Conservation (phyloP, 306 rosid species). For the Ormosia semicastrata region DNA sequence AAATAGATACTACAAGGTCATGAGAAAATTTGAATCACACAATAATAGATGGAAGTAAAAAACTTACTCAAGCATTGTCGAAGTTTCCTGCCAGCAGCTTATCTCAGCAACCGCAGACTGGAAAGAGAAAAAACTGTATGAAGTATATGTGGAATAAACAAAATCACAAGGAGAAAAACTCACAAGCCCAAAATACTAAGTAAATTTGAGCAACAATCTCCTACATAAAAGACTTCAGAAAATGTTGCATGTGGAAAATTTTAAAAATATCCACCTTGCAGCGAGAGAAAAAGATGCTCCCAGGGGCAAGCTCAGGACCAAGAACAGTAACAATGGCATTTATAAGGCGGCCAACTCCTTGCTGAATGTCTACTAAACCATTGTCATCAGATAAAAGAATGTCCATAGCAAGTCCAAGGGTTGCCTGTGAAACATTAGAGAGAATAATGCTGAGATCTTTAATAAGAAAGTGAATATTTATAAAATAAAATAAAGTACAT, state of each 20-base stretch:
- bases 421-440: conserved; percentile 53
- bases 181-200: background rate
- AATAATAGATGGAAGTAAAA: conserved; percentile 4
- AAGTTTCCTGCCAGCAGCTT: conserved; percentile 89
- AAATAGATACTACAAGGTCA: background rate
- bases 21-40: background rate
- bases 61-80: conserved; percentile 91
- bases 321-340: conserved; percentile 92
- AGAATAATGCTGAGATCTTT: background rate
- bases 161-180: background rate
- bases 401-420: conserved; percentile 95
- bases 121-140: conserved; percentile 24
- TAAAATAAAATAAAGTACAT: conserved; percentile 3
- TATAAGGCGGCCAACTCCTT: conserved; percentile 93
- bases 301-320: conserved; percentile 99
- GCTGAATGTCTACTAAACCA: conserved; percentile 89
- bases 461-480: conserved; percentile 28
- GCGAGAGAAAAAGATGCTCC: conserved; percentile 96
- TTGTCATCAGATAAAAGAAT: conserved; percentile 91
- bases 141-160: background rate
- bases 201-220: background rate
- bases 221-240: background rate
- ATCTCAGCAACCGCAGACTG: conserved; percentile 95
- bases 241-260: background rate
- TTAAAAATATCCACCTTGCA: conserved; percentile 62